These are phyloP conservation scores for Fusarium bactridioides DNA, from an alignment of 2,329 filamentous ascomycete genomes.

Conservation along the genomic window DNA sequence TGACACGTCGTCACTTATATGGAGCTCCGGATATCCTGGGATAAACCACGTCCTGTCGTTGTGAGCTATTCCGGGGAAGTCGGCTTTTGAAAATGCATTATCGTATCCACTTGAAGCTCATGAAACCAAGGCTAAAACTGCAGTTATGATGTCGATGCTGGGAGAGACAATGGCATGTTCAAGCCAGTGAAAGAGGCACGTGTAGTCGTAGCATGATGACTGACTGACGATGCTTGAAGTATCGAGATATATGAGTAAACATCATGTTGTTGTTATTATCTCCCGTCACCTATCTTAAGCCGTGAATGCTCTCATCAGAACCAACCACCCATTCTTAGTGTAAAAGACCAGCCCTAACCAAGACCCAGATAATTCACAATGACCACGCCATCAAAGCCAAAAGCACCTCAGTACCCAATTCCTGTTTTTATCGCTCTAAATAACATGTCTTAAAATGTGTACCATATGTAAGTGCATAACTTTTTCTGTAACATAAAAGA, in stretches of 20 bases:
- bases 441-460: not conserved
- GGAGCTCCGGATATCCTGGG: slow-evolving; percentile 9
- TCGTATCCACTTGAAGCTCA: not conserved
- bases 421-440: slow-evolving; percentile 1
- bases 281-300: not conserved
- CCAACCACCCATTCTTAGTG: not conserved
- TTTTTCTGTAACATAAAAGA: not conserved
- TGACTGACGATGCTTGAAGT: not conserved
- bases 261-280: not conserved
- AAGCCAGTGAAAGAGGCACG: slow-evolving; percentile 8
- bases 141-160: slow-evolving; percentile 16
- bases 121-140: slow-evolving; percentile 5
- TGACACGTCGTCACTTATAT: slow-evolving; percentile 10
- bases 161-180: slow-evolving; percentile 1
- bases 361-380: not conserved
- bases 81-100: not conserved
- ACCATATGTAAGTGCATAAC: not conserved
- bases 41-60: slow-evolving; percentile 7
- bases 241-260: not conserved
- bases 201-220: slow-evolving; percentile 3
- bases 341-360: not conserved
- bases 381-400: not conserved
- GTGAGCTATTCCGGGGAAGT: slow-evolving; percentile 16
- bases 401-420: not conserved
- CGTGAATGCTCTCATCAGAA: not conserved